Evolutionary conservation across 2,329 filamentous ascomycete genomes (phyloP).

Genomic region (Cercospora sp.): DNA sequence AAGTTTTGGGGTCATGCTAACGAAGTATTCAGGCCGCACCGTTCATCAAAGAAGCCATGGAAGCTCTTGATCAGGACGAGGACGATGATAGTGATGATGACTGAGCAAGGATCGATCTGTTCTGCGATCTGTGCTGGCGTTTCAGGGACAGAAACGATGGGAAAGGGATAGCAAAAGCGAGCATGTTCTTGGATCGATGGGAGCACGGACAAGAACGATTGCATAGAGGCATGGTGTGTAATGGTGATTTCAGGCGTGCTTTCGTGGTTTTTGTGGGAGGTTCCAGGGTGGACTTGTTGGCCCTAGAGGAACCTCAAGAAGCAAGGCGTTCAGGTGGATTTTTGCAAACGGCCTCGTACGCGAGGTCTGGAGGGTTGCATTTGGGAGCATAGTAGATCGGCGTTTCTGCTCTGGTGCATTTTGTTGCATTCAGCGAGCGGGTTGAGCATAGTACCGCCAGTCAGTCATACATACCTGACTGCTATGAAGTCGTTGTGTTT

Average conservation of each 20-base stretch:
- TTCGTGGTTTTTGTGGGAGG: neutral
- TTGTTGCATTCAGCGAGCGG: neutral
- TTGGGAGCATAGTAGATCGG: neutral
- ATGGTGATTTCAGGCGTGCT: too few species aligned
- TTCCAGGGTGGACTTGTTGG: neutral
- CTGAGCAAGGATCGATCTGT: neutral
- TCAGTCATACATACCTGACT: neutral
- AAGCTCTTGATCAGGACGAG: constrained; percentile 60
- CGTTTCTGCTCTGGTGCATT: neutral
- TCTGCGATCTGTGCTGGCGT: neutral
- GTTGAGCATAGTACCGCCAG: constrained; percentile 1
- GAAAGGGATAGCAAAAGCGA: constrained; percentile 1
- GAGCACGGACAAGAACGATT: too few species aligned
- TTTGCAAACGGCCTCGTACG: neutral
- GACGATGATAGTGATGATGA: constrained; percentile 34
- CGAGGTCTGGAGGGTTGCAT: neutral
- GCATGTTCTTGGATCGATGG: neutral
- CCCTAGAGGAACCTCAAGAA: neutral
- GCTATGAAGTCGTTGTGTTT: neutral
- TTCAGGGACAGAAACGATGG: neutral
- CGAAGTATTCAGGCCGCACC: constrained; percentile 67
- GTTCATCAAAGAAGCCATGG: constrained; percentile 95
- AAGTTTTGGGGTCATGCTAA: constrained; percentile 15
- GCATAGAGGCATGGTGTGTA: too few species aligned
- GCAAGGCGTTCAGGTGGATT: constrained; percentile 6